A percentile compares a stretch with the other conserved stretches of the same genome.
Conservation (phyloP, 257 asterid genomes). For the Buddleja alternifolia region DNA sequence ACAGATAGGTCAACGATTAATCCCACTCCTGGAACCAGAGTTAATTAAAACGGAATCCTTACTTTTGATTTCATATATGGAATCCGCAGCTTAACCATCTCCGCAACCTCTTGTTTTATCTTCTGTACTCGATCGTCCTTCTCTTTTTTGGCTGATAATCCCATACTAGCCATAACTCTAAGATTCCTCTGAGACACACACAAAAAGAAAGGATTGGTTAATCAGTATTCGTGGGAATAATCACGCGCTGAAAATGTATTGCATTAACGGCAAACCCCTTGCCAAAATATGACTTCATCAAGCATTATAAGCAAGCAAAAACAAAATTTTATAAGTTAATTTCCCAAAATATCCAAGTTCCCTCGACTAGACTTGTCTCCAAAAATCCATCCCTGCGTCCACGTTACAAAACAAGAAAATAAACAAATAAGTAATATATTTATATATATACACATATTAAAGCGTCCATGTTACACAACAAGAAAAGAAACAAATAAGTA, state of each 20-base stretch:
- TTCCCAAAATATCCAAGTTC: background rate
- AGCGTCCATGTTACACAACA: too few relatives aligned
- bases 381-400: background rate
- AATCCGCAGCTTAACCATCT: slow-evolving; percentile 66
- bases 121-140: slow-evolving; percentile 68
- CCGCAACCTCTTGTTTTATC: slow-evolving; percentile 79
- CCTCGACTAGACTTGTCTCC: background rate
- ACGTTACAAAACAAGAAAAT: background rate
- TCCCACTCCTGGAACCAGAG: slow-evolving; percentile 19
- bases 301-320: background rate
- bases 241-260: background rate
- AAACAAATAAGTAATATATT: background rate
- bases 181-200: slow-evolving; percentile 66
- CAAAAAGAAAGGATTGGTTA: background rate
- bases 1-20: background rate
- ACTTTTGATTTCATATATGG: slow-evolving; percentile 74
- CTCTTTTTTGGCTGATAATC: slow-evolving; percentile 83
- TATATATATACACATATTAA: too few relatives aligned
- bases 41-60: slow-evolving; percentile 14
- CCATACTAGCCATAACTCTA: slow-evolving; percentile 63
- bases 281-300: slow-evolving; percentile 2
- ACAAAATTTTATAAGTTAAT: background rate
- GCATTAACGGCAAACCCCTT: slow-evolving; percentile 1
- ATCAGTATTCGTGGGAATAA: slow-evolving; percentile 24
- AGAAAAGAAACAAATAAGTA: too few relatives aligned